phyloP scores from a whole-genome alignment of 108 stramenopile genomes.

The Nitzschia inconspicua region DNA sequence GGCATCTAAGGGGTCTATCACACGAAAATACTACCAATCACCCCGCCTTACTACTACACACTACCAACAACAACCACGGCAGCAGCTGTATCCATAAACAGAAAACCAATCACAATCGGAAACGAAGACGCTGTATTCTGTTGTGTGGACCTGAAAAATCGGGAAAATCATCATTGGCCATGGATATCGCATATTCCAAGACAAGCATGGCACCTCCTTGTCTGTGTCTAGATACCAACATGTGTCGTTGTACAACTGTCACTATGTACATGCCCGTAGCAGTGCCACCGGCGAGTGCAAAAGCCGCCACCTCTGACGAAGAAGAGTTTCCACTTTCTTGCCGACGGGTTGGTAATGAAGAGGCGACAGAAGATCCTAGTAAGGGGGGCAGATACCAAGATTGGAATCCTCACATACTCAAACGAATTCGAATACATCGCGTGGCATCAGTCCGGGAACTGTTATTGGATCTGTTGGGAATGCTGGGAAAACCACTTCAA shows the following conservation, averaged over 20 bases:
- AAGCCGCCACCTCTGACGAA: not conserved
- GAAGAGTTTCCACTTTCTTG: constrained; percentile 1
- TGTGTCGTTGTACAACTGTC: constrained; percentile 8
- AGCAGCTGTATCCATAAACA: not conserved
- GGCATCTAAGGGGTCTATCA: not conserved
- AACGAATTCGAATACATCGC: constrained; percentile 21
- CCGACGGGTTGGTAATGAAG: not conserved
- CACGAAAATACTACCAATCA: too few relatives aligned
- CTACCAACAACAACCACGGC: not conserved
- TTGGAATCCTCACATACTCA: constrained; percentile 20
- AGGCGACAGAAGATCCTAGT: not conserved
- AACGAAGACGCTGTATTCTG: constrained; percentile 10
- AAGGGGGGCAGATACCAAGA: not conserved
- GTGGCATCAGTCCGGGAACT: constrained; percentile 14
- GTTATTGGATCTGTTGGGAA: constrained; percentile 7
- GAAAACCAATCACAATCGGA: not conserved
- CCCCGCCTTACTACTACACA: too few relatives aligned
- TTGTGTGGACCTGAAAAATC: constrained; percentile 19
- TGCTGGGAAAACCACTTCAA: not conserved
- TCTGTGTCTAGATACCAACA: not conserved
- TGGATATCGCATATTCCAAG: constrained; percentile 22
- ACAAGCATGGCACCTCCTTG: not conserved
- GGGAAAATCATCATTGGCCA: constrained; percentile 26
- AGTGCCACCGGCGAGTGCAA: too few relatives aligned
- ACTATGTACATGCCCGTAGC: too few relatives aligned